phyloP scores from a whole-genome alignment of 2,329 filamentous ascomycete genomes.

The Helicocarpus griseus region DNA sequence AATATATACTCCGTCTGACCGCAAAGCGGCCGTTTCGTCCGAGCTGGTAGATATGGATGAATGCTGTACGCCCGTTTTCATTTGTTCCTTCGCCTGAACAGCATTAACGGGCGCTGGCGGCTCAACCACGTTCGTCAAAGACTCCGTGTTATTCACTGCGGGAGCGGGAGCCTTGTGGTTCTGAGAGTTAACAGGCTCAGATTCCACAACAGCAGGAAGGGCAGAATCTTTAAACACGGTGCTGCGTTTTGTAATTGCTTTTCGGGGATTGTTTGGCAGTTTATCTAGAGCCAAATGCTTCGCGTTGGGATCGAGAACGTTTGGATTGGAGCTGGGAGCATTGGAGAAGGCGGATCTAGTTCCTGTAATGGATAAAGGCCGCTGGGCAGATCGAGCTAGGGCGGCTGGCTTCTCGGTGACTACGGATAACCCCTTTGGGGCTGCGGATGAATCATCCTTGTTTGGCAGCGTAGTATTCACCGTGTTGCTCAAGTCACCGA shows the following conservation, averaged over 20 bases:
- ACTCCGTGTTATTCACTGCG: neutral
- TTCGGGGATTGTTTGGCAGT: constrained; percentile 30
- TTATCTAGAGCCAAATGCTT: constrained; percentile 21
- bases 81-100: constrained; percentile 4
- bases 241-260: constrained; percentile 44
- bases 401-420: constrained; percentile 30
- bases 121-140: neutral
- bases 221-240: constrained; percentile 45
- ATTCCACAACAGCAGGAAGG: constrained; percentile 26
- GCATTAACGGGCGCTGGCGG: constrained; percentile 6
- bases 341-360: constrained; percentile 31
- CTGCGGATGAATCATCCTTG: constrained; percentile 49
- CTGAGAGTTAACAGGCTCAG: constrained; percentile 24
- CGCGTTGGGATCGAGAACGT: constrained; percentile 19
- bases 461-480: constrained; percentile 27
- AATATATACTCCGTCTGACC: constrained; percentile 21
- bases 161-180: constrained; percentile 11
- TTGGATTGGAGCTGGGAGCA: constrained; percentile 22
- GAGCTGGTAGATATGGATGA: neutral
- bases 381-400: constrained; percentile 52
- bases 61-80: constrained; percentile 7
- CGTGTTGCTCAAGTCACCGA: constrained; percentile 74
- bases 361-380: constrained; percentile 38
- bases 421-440: constrained; percentile 36
- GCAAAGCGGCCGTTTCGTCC: constrained; percentile 15